Base-by-base conservation (phyloP, 768 basidiomycete genomes). In the Sistotremastrum suecicum region DNA sequence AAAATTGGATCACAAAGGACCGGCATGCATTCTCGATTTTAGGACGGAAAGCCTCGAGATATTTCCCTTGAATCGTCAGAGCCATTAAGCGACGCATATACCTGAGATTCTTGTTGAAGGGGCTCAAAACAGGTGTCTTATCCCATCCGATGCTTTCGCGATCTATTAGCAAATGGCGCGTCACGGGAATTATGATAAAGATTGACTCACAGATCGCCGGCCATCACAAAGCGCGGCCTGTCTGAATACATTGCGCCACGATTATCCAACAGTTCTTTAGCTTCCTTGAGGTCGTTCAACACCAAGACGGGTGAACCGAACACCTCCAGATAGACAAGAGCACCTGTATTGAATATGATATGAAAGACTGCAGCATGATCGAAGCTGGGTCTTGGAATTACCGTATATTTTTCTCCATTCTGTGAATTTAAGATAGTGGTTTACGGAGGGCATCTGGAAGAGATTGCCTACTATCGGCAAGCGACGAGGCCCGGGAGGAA, bases 231-330 rank as follows among this genome's bases (percentile, higher is more conserved):
- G 4, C 44, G 52, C 4, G 60, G 59, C 9, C 60, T 37, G 34
- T 50, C 53, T 2, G 57, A 57, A 44, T 62, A 61, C 31, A 58
- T 58, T 3, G 42, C 41, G 39, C 52, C 48, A 7, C 55, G 46
- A 41, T 59, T 59, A 11, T 60, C 60, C 31, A 59, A 42, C 8
- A 62, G 51, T 10, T 63, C 61, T 10, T 42, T 35, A 3, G 58
- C 58, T 4, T 49, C 55, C 41, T 54, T 48, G 2, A 51, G 47
- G 4, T 51, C 52, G 45, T 58, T 63, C 37, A 63, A 39, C 8
- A 63, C 40, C 20, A 62, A 35, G 10, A 54, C 42, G 31, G 56
- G 54, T 10, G 46, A 48, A 8, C 48, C 50, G 41, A 58, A 55
- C 12, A 54, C 37, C 30, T 42, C 41, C 31, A 45, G 45, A 42